Evolutionary conservation across 2,329 filamentous ascomycete genomes (phyloP), one percentile per base, ranked within the genome.

Genomic region (Botryotinia calthae): DNA sequence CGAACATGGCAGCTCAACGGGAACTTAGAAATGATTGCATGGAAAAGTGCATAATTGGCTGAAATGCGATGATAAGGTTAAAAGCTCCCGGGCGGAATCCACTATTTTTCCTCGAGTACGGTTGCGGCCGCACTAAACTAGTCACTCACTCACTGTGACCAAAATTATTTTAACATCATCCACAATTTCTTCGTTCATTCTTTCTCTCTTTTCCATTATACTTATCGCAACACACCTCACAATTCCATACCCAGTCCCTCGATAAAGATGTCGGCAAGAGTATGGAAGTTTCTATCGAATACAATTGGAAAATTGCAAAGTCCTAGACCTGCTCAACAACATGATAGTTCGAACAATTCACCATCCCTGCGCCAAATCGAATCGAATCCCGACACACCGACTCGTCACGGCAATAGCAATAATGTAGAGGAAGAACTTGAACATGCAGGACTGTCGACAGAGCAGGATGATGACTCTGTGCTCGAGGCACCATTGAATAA

Each of bases 141-240:
- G 65, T 67, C 65, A 67, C 51, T 56, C n/a, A 56, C 6, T 18
- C 51, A 31, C 48, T 67, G 65, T 67, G 65, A 67, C 65, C 22
- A 31, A 67, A 67, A 56, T 67, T 67, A 56, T 67, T 56, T 67
- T 40, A 63, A 37, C 64, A 56, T 67, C 48, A 42, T 42, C 65
- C 46, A 67, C 48, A 67, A 42, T 48, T 44, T 42, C 54, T 56
- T 42, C 54, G 12, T 44, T 31, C 44, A 20, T 28, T 7, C 65
- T 56, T 56, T 42, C 34, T 31, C 40, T 42, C 65, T 18, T 31
- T 20, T 42, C 6, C 48, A n/a, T 3, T 67, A 16, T 42, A n/a
- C 48, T 8, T 22, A 3, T 42, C 16, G 20, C 40, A 37, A 54
- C 20, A 28, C 46, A 40, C 31, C 16, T 25, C 6, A 25, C 5